phyloP scores from a whole-genome alignment of 768 basidiomycete species.

The Tricholoma matsutake region DNA sequence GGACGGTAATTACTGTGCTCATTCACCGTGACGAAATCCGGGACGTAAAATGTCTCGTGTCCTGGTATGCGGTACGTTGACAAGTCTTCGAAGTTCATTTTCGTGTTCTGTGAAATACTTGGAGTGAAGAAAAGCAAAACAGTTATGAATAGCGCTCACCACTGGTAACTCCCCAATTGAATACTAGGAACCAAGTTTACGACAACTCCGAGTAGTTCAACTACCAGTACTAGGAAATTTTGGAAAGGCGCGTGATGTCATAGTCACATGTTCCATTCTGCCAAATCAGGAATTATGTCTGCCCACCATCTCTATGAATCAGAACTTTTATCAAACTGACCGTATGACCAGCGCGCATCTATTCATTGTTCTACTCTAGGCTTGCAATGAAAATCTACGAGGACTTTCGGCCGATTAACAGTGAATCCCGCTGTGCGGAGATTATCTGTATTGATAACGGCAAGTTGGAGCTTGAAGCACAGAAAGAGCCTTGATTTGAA shows the following conservation, averaged over 20 bases:
- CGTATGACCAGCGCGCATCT: no score
- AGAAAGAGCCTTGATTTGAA: not conserved
- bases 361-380: not conserved
- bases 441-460: not conserved
- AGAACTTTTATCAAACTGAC: no score
- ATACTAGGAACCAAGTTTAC: not conserved
- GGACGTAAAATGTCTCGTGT: constrained; percentile 61
- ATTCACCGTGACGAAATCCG: constrained; percentile 63
- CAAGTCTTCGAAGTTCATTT: constrained; percentile 15
- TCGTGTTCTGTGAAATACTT: not conserved
- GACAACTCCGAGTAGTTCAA: not conserved
- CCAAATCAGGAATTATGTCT: no score
- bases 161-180: not conserved
- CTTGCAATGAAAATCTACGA: not conserved
- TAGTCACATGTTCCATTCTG: not conserved
- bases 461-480: constrained; percentile 3
- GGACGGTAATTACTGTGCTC: constrained; percentile 9
- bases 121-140: not conserved
- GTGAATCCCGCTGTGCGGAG: no score
- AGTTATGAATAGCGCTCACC: not conserved
- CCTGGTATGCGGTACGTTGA: constrained; percentile 33
- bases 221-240: not conserved
- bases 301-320: no score
- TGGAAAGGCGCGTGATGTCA: not conserved
- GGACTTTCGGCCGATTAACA: not conserved